Percentiles rank a stretch among this genome's conserved stretches.
Evolutionary conservation across 768 basidiomycete species (phyloP).

Genomic region (Tylopilus subfusipes): DNA sequence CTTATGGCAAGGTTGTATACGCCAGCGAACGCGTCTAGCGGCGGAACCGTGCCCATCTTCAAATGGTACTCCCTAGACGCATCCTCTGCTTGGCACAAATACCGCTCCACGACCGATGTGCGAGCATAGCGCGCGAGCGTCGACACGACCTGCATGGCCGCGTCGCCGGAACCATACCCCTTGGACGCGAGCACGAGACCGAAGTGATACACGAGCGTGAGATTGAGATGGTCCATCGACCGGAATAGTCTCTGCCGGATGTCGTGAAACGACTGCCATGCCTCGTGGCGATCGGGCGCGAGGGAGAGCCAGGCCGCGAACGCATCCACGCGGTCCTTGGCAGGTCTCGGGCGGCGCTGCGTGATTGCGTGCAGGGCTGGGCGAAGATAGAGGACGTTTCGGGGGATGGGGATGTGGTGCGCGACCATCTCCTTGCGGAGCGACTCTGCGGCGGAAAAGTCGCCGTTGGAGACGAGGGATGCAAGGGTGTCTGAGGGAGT

Average conservation of each 20-base stretch:
- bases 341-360: slow-evolving; percentile 13
- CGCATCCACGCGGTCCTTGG: slow-evolving; percentile 11
- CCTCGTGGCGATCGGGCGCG: slow-evolving; percentile 33
- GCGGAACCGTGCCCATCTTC: not conserved
- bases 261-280: slow-evolving; percentile 17
- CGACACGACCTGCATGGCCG: slow-evolving; percentile 30
- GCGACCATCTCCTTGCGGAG: slow-evolving; percentile 40
- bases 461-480: slow-evolving; percentile 18
- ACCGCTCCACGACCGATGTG: slow-evolving; percentile 32
- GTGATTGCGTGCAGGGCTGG: slow-evolving; percentile 36
- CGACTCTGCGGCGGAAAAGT: slow-evolving; percentile 30
- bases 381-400: slow-evolving; percentile 34
- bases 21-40: slow-evolving; percentile 9
- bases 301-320: slow-evolving; percentile 46
- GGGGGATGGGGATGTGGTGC: slow-evolving; percentile 37
- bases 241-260: slow-evolving; percentile 36
- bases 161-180: slow-evolving; percentile 35
- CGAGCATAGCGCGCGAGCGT: slow-evolving; percentile 43
- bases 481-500: slow-evolving; percentile 24
- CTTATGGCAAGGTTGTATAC: slow-evolving; percentile 41
- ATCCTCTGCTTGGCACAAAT: slow-evolving; percentile 34
- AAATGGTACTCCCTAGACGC: slow-evolving; percentile 11
- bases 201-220: slow-evolving; percentile 40
- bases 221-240: slow-evolving; percentile 26
- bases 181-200: slow-evolving; percentile 44